phyloP scores from a whole-genome alignment of 148 eudicot species.

The Persicaria tinctoria region DNA sequence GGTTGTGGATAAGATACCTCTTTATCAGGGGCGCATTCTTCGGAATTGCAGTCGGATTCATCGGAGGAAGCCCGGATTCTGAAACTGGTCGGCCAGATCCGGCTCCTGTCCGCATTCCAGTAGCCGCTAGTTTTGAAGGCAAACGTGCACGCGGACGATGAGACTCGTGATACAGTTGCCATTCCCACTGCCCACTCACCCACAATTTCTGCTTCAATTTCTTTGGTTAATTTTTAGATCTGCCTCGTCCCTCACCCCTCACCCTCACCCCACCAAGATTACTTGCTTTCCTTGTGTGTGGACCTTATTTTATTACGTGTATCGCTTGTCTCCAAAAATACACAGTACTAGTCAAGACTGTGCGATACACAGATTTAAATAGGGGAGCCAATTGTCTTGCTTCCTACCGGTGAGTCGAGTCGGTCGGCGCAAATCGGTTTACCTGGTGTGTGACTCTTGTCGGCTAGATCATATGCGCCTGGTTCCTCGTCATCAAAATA shows the following conservation, averaged over 20 bases:
- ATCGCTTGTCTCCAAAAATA: background rate
- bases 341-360: too few relatives aligned
- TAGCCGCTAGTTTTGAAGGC: background rate
- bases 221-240: background rate
- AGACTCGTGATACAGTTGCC: slow-evolving; percentile 2
- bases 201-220: background rate
- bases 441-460: too few relatives aligned
- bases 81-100: slow-evolving; percentile 7
- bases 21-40: slow-evolving; percentile 97
- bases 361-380: too few relatives aligned
- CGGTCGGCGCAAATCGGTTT: too few relatives aligned
- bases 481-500: too few relatives aligned
- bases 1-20: slow-evolving; percentile 37
- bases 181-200: background rate
- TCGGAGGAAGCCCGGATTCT: slow-evolving; percentile 54
- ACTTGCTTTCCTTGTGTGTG: background rate
- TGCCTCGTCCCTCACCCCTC: background rate
- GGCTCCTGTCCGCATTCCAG: background rate
- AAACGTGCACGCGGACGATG: background rate
- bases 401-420: too few relatives aligned
- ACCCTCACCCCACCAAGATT: background rate
- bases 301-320: background rate
- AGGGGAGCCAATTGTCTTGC: too few relatives aligned
- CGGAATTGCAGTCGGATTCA: slow-evolving; percentile 69
- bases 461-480: too few relatives aligned